Conservation (phyloP, 257 asterid genomes). For the Cordia subcordata region DNA sequence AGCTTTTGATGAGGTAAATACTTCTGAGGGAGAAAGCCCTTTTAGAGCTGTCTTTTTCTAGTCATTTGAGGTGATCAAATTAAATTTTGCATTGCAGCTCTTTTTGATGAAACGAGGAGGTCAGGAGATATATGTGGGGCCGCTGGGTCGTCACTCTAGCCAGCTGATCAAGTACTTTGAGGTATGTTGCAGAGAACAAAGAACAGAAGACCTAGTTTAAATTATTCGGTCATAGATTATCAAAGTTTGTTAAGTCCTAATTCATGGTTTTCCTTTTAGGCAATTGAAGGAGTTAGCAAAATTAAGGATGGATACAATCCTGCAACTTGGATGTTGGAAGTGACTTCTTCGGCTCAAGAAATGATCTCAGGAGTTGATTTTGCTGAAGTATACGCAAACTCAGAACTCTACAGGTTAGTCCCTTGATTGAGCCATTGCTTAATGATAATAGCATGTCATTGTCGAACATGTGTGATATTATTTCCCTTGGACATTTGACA, state of each 20-base stretch:
- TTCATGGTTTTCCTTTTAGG: constrained; percentile 15
- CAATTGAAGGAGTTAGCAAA: constrained; percentile 36
- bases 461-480: neutral
- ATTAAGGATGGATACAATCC: constrained; percentile 56
- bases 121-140: constrained; percentile 65
- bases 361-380: constrained; percentile 39
- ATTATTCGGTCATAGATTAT: neutral
- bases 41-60: neutral
- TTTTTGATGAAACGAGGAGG: constrained; percentile 63
- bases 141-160: constrained; percentile 49
- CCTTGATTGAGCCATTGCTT: neutral
- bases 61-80: neutral
- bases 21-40: neutral
- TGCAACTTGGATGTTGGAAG: constrained; percentile 73
- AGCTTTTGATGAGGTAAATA: constrained; percentile 47
- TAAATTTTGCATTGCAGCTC: constrained; percentile 23
- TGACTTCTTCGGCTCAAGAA: constrained; percentile 38
- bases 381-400: constrained; percentile 33
- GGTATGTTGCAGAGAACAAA: neutral
- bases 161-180: constrained; percentile 26
- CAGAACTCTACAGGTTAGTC: constrained; percentile 40
- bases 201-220: neutral
- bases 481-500: neutral
- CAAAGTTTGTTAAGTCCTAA: neutral
- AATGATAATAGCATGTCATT: neutral